These are phyloP conservation scores for Cryptococcus sp. DNA, from an alignment of 1,284 basidiomycete genomes.

Conservation along the genomic window DNA sequence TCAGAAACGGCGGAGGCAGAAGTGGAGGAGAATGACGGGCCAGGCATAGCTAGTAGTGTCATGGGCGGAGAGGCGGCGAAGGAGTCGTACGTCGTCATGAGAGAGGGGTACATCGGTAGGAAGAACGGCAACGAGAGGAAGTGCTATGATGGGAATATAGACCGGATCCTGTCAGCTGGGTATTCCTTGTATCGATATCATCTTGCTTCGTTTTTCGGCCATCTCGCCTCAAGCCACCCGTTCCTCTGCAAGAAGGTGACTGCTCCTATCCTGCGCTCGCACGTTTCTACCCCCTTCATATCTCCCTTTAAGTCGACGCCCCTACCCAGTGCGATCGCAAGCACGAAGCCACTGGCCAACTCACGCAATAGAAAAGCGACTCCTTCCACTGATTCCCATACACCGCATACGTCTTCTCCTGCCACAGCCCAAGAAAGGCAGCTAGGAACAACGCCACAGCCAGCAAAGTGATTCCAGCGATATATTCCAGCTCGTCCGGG, in stretches of 20 bases:
- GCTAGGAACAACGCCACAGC: conserved; percentile 75
- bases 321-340: background rate
- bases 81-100: conserved; percentile 55
- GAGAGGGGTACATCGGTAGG: conserved; percentile 62
- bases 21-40: conserved; percentile 11
- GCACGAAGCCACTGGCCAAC: conserved; percentile 7
- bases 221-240: no score
- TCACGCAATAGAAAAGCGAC: conserved; percentile 74
- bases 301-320: background rate
- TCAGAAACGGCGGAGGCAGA: background rate
- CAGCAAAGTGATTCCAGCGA: conserved; percentile 72
- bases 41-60: conserved; percentile 33
- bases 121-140: conserved; percentile 74
- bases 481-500: conserved; percentile 56
- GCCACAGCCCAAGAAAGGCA: conserved; percentile 79
- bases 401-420: conserved; percentile 74
- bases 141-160: conserved; percentile 42
- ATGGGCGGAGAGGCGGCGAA: conserved; percentile 45
- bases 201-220: no score
- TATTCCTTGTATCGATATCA: background rate
- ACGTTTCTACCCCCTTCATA: background rate
- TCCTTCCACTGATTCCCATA: conserved; percentile 83
- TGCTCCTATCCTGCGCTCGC: no score
- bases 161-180: background rate
- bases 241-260: no score